These are phyloP conservation scores for Batkoa obscura DNA, from an alignment of 371 early-diverging fungal species.

Conservation along the genomic window DNA sequence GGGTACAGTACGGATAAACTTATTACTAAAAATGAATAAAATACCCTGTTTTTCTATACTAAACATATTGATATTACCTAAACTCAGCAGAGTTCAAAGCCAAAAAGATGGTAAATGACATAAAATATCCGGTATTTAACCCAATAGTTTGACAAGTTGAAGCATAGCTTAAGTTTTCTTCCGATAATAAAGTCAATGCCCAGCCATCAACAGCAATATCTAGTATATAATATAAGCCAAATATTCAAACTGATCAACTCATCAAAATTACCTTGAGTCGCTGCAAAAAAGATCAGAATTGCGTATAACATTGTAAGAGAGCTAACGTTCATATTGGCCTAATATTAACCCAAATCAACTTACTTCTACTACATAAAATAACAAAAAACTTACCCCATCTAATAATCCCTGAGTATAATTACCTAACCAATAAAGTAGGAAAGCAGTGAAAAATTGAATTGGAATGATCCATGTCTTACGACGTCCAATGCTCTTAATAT, in stretches of 20 bases:
- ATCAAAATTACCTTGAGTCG: slow-evolving; percentile 51
- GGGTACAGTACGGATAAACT: slow-evolving; percentile 58
- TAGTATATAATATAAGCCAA: slow-evolving; percentile 6
- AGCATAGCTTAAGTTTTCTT: slow-evolving; percentile 73
- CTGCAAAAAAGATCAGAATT: slow-evolving; percentile 73
- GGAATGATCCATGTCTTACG: slow-evolving; percentile 97
- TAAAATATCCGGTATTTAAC: slow-evolving; percentile 82
- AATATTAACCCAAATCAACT: background rate
- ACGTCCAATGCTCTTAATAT: slow-evolving; percentile 57
- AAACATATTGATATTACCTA: slow-evolving; percentile 14
- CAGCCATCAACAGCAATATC: slow-evolving; percentile 97
- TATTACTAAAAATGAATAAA: slow-evolving; percentile 35
- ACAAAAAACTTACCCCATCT: slow-evolving; percentile 15
- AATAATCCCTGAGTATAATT: slow-evolving; percentile 51
- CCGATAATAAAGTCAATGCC: slow-evolving; percentile 80
- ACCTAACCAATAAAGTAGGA: slow-evolving; percentile 58
- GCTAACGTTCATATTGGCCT: slow-evolving; percentile 36
- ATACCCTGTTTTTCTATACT: background rate
- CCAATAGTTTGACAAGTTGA: slow-evolving; percentile 93
- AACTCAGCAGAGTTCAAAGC: slow-evolving; percentile 87
- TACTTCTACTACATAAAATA: background rate
- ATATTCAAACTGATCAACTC: background rate
- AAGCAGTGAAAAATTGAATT: slow-evolving; percentile 65
- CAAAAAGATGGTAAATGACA: slow-evolving; percentile 90
- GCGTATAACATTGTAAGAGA: slow-evolving; percentile 45